Evolutionary conservation across 805 yeast species (phyloP).

Genomic region (Zygosaccharomyces kombuchaensis): DNA sequence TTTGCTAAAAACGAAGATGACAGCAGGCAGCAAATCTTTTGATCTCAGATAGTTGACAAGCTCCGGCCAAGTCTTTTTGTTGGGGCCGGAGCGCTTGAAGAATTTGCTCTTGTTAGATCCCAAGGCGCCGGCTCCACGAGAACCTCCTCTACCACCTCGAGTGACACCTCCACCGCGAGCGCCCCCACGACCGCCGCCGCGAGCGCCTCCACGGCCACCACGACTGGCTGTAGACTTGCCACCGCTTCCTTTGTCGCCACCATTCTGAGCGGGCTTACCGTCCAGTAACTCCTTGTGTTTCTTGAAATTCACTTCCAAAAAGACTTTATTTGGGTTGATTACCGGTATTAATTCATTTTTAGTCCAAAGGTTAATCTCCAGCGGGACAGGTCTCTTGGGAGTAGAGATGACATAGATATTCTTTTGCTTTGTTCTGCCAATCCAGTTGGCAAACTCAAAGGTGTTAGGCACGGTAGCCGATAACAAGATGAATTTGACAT

Average conservation of each 20-base stretch:
- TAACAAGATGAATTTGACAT: constrained; percentile 81
- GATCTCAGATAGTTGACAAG: constrained; percentile 66
- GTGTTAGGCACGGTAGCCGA: constrained; percentile 99
- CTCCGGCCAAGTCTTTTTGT: constrained; percentile 71
- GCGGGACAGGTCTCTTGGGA: constrained; percentile 93
- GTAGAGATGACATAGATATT: constrained; percentile 96
- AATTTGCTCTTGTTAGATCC: constrained; percentile 36
- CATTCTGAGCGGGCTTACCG: constrained; percentile 37
- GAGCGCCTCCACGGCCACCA: constrained; percentile 20
- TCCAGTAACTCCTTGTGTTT: constrained; percentile 53
- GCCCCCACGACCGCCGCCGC: constrained; percentile 15
- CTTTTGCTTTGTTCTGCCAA: constrained; percentile 93
- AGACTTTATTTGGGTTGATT: constrained; percentile 68
- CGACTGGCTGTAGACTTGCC: constrained; percentile 32
- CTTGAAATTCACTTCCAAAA: constrained; percentile 59
- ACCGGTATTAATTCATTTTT: constrained; percentile 67
- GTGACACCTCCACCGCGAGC: constrained; percentile 25
- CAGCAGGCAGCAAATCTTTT: constrained; percentile 80
- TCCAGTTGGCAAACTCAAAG: constrained; percentile 97
- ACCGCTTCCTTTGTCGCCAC: constrained; percentile 41
- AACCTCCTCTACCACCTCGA: constrained; percentile 35
- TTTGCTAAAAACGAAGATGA: constrained; percentile 88
- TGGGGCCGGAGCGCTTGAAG: constrained; percentile 60
- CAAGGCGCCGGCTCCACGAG: constrained; percentile 40
- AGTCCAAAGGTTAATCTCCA: constrained; percentile 84